Evolutionary conservation across 2,329 filamentous ascomycete genomes (phyloP), one percentile per base, ranked within the genome.

Genomic region (Daldinia sp.): DNA sequence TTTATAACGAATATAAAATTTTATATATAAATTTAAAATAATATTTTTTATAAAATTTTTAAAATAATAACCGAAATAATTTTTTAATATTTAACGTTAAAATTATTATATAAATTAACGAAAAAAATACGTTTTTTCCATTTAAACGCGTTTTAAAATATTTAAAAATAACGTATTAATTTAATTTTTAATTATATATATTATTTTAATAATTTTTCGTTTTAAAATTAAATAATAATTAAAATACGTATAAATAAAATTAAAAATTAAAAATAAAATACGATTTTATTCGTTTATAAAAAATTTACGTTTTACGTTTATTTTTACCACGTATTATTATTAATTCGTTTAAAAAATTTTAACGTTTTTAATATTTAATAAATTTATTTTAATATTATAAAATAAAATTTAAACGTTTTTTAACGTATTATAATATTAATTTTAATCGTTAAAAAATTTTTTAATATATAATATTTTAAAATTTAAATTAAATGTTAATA

Each of bases 1-100:
- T 44, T 44, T 44, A 44, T 44, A 44, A 44, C 18, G 18, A 44
- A 44, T 44, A 44, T 44, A 44, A 18, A n/a, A 20, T 20, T 20
- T 44, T 2, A 5, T 46, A 18, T 18, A 23, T 46, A 46, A 26
- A 56, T 23, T 41, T 26, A 23, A 13, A 56, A 56, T 23, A 55
- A 39, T 23, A 41, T 55, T 26, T 37, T 26, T 20, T 41, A 55
- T 41, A 55, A 55, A 41, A 44, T 9, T 44, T 44, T 56, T 56
- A 56, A 56, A 13, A 41, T 15, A 41, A 37, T 42, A 15, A 39
- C 4, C 1, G 4, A 33, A 33, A 33, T 33, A 39, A 39, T 41
- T 41, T 39, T 39, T 23, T 55, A 55, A 44, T 44, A 44, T 44
- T 44, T 44, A 23, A 20, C 5, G 20, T 44, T 44, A 18, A 44